These are phyloP conservation scores for Citrullus colocynthis DNA, from an alignment of 306 rosid genomes.

Conservation along the genomic window DNA sequence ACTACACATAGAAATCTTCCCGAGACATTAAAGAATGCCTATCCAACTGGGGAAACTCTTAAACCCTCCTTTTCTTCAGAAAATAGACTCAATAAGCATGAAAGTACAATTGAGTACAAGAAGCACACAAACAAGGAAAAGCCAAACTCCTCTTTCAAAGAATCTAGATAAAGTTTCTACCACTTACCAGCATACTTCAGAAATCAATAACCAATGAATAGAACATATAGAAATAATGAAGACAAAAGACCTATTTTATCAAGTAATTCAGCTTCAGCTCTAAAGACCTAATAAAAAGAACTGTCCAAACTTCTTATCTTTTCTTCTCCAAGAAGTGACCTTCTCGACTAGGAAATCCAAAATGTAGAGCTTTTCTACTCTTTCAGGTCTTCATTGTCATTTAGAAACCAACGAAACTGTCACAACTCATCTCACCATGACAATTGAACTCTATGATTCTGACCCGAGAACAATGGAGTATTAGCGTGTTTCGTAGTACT, in stretches of 20 bases:
- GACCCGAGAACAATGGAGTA: neutral
- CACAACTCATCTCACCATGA: neutral
- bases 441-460: neutral
- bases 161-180: neutral
- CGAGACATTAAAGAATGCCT: neutral
- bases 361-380: neutral
- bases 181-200: neutral
- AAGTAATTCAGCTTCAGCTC: neutral
- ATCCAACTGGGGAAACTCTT: neutral
- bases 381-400: neutral
- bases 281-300: neutral
- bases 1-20: neutral
- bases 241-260: neutral
- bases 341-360: neutral
- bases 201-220: neutral
- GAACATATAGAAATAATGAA: neutral
- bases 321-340: neutral
- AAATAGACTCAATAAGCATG: neutral
- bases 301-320: neutral
- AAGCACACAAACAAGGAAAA: neutral
- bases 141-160: neutral
- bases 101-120: neutral
- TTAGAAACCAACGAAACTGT: neutral
- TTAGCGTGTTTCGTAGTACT: neutral
- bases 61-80: neutral